Evolutionary conservation across 2,329 filamentous ascomycete genomes (phyloP), one percentile per base, ranked within the genome.

Genomic region (Emericellopsis cladophorae): DNA sequence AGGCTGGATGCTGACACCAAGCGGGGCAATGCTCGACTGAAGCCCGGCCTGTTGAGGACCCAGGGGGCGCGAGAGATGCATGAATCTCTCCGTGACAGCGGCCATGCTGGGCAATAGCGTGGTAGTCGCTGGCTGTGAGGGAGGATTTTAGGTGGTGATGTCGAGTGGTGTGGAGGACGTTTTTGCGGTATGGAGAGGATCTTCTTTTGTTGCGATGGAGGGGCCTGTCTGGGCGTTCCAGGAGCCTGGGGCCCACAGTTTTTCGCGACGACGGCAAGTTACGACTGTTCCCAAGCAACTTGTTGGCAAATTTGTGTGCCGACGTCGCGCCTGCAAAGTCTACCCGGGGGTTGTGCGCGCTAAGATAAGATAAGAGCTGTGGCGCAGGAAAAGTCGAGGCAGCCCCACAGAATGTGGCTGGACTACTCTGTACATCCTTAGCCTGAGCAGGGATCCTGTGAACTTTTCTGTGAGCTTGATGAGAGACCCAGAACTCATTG

Each of bases 1-100:
- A 56, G 92, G 89, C 65, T 95, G 92, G 64, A 98, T 84, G 60
- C 86, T 84, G 60, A 98, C 88, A 62, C 81, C 84, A 62, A 98
- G 78, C 65, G 92, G 92, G 66, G 88, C 83, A 62, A 88, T 90
- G 54, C 82, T 88, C 57, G 82, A 80, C 65, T 87, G 84, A 58
- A 84, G 79, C 60, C 84, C 84, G 54, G 88, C 72, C 45, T 77
- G 71, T 48, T 82, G 80, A 51, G 88, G 87, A 62, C 87, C 88
- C 57, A 96, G 74, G 56, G 92, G 92, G 64, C 92, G 81, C 58
- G 90, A 82, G 51, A 98, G 82, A 65, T 98, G 92, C 57, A 96
- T 80, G 72, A 95, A 96, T 49, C 84, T 83, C 63, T 90, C 84
- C 55, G 77, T 73, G 61, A 80, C 70, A 58, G 76, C 70, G 63